These are phyloP conservation scores for Spergularia azorica DNA, from an alignment of 179 eudicot species.

Conservation along the genomic window DNA sequence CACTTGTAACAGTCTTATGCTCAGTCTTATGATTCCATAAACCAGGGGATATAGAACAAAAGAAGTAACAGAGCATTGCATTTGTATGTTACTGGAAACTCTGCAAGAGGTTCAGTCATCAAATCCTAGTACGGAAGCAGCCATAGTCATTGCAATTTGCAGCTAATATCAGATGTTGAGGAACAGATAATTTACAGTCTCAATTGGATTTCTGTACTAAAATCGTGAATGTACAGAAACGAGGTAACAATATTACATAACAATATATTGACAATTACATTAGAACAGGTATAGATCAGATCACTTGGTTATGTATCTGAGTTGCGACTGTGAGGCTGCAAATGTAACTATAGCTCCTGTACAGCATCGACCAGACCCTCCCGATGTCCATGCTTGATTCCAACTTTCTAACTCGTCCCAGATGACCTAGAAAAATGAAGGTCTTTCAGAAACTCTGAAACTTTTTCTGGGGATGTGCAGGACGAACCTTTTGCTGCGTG, in stretches of 20 bases:
- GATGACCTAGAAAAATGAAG: constrained; percentile 36
- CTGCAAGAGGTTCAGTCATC: neutral
- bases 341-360: constrained; percentile 31
- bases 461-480: constrained; percentile 13
- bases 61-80: no score
- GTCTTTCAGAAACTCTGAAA: constrained; percentile 32
- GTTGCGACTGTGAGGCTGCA: constrained; percentile 16
- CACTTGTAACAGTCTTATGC: no score
- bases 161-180: constrained; percentile 18
- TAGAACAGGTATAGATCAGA: constrained; percentile 27
- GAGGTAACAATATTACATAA: constrained; percentile 26
- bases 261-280: constrained; percentile 38
- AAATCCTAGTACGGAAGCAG: neutral
- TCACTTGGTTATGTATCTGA: constrained; percentile 22
- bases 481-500: constrained; percentile 22
- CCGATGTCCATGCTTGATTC: constrained; percentile 17
- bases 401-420: constrained; percentile 17
- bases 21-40: no score
- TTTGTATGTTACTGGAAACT: no score
- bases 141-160: neutral
- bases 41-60: no score
- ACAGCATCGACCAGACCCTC: constrained; percentile 26
- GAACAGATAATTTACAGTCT: constrained; percentile 19
- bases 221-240: constrained; percentile 36
- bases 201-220: constrained; percentile 39